Evolutionary conservation across 495 filamentous ascomycete species (phyloP), one percentile per base, ranked within the genome.

Genomic region (Lepraria neglecta): DNA sequence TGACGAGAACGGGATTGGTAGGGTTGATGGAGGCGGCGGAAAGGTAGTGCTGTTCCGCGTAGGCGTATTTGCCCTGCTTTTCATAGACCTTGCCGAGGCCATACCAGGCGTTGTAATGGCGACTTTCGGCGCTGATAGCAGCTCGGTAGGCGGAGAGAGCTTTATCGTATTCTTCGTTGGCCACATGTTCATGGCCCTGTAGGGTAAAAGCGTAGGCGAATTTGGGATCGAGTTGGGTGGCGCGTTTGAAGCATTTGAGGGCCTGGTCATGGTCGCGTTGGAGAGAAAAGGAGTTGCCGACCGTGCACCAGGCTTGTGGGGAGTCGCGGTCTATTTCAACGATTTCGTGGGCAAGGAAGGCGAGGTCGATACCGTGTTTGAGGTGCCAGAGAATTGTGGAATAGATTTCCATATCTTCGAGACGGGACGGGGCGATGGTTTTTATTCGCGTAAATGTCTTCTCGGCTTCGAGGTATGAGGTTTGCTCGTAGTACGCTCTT

Each of bases 81-180:
- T 97, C 94, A 68, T 90, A 95, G 3, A 96, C 91, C 52, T 85
- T 87, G 4, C 90, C 94, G 48, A 98, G 83, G 31, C 94, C 94
- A 70, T 98, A 98, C 83, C 92, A 97, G 31, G 91, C 92, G 69
- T 96, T 96, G 75, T 97, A 98, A 73, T 96, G 91, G 15, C 95
- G 82, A 56, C 79, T 84, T 65, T 98, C 92, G 0, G 89, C 90
- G 38, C 84, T 80, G 63, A 97, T 87, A 3, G 89, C 90, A 31
- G 82, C 79, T 43, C 94, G 84, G 70, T 96, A 98, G 14, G 89
- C 84, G 38, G 84, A 82, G 14, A 95, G 79, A 1, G 94, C 94
- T 65, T 95, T 96, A 75, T 97, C 92, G 68, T 90, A 96, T 72
- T 98, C 94, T 68, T 98, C 94, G 62, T 96, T 97, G 27, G 87